Evolutionary conservation across 306 rosid species (phyloP).

Genomic region (Notholithocarpus densiflorus): DNA sequence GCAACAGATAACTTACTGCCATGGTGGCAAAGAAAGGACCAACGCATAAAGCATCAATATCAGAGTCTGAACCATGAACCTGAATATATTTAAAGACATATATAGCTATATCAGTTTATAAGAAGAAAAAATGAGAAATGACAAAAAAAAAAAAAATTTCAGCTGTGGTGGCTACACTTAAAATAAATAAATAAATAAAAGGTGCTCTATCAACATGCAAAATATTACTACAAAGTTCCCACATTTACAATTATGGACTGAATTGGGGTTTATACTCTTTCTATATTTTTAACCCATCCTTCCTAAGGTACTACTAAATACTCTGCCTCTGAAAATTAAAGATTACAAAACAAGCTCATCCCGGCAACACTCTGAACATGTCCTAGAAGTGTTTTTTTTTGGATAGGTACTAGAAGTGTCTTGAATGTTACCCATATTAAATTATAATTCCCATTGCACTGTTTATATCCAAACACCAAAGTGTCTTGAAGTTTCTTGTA

Average conservation of each 20-base stretch:
- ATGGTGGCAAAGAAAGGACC: conserved; percentile 44
- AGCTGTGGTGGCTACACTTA: not conserved
- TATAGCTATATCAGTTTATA: not conserved
- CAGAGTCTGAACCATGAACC: conserved; percentile 44
- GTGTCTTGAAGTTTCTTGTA: not conserved
- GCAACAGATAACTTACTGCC: conserved; percentile 32
- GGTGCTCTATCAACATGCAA: not conserved
- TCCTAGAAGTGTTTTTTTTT: not conserved
- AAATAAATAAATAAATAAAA: not conserved
- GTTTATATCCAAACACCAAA: not conserved
- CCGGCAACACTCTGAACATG: not conserved
- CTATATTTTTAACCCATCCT: not conserved
- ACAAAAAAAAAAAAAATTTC: not conserved
- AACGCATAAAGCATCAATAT: conserved; percentile 50
- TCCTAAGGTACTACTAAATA: not conserved
- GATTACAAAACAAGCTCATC: not conserved
- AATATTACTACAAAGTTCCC: not conserved
- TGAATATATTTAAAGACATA: conserved; percentile 17
- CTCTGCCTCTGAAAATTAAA: not conserved
- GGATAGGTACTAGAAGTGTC: not conserved
- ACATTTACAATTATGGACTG: not conserved
- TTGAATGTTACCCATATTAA: not conserved
- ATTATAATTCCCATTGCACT: not conserved
- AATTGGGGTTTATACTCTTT: not conserved
- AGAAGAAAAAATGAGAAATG: not conserved